Evolutionary conservation across 495 filamentous ascomycete species (phyloP).

Genomic region (Durotheca rogersii): DNA sequence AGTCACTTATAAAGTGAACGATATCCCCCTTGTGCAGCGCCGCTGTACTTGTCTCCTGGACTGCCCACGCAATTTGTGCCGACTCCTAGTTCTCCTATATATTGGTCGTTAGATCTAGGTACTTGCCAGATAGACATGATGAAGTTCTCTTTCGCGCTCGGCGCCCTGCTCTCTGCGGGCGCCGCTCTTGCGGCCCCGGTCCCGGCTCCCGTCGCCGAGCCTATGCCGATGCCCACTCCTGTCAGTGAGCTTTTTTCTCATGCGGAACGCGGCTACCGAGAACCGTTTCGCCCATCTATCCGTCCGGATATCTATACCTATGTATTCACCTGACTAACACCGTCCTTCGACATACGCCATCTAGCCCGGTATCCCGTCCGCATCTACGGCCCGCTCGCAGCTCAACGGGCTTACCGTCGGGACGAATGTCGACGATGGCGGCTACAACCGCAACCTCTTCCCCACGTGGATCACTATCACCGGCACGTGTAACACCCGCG

Average conservation of each 20-base stretch:
- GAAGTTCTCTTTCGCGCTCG: conserved; percentile 24
- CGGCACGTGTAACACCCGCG: conserved; percentile 62
- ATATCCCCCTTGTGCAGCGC: background rate
- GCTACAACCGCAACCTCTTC: conserved; percentile 64
- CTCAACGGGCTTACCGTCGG: conserved; percentile 58
- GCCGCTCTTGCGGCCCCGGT: conserved; percentile 35
- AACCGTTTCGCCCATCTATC: no score
- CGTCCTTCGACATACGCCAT: background rate
- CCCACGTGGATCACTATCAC: conserved; percentile 65
- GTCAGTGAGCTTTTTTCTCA: conserved; percentile 19
- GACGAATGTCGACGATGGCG: conserved; percentile 51
- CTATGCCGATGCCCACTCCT: conserved; percentile 35
- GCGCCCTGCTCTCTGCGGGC: conserved; percentile 28
- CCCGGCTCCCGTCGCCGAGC: conserved; percentile 25
- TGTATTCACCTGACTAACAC: background rate
- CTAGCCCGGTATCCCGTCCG: conserved; percentile 61
- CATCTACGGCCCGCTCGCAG: conserved; percentile 51
- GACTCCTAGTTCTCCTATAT: no score
- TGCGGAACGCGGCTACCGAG: background rate
- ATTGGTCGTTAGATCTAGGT: no score
- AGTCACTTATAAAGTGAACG: conserved; percentile 3
- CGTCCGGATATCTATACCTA: no score
- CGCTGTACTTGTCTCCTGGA: no score
- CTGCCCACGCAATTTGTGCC: no score
- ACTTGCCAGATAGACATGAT: no score